Base-by-base conservation (phyloP, 108 stramenopile genomes). In the Nitzschia sp. region DNA sequence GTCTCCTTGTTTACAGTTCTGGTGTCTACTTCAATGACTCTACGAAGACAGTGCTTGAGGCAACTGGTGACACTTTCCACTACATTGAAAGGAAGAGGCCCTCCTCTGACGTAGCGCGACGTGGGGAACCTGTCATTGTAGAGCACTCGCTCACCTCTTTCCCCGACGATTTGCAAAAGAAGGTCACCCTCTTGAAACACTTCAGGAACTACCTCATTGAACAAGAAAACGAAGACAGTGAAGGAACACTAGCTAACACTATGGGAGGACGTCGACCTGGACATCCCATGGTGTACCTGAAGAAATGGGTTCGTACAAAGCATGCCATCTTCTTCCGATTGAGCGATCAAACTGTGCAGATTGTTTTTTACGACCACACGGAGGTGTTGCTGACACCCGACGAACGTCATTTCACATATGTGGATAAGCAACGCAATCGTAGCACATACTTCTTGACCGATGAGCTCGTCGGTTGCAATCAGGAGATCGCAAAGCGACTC, bases 1-100 rank as follows among this genome's bases (percentile, higher is more conserved):
- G 57, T 62, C 10, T 19, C 37, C 14, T 64, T 58, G 50, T 26
- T 25, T 26, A 37, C 54, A 82, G 86, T 58, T 93, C 96, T n/a
- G 98, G 98, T 41, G 98, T 98, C 0, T 96, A 97, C 69, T 98
- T 98, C 77, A 98, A 97, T 65, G 97, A 98, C 72, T 91, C 95
- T 10, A 97, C 96, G 6, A 99, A 99, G 70, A 83, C 96, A 8
- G 91, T 96, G 12, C 68, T 95, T n/a, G 86, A 90, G 38, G 69
- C 96, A 9, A 60, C 79, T 14, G 90, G 95, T 21, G 90, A 89
- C 8, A 52, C 61, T 8, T 97, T 98, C 55, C 73, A 94, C 24
- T 99, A 98, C 81, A 75, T 96, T 60, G 97, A 98, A 67, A 80
- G 98, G 11, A 82, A 76, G 56, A 83, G 78, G 53, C 26, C 69